Percentiles rank a stretch among this genome's conserved stretches.
These are phyloP conservation scores for Eutrema heterophyllum DNA, from an alignment of 345 rosid species.

Conservation along the genomic window DNA sequence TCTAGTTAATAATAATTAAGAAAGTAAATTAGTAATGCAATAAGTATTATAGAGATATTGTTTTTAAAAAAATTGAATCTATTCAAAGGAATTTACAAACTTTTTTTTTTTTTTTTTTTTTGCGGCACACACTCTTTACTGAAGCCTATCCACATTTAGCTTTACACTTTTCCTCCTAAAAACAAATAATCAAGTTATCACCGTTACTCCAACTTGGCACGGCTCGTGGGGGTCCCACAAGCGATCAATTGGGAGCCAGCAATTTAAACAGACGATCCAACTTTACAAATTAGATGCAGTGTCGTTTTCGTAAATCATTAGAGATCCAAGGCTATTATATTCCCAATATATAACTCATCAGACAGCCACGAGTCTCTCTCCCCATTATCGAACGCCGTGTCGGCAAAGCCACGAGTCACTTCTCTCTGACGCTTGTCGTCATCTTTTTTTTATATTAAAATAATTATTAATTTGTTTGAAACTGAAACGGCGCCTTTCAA, in stretches of 20 bases:
- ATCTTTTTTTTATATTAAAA: not conserved
- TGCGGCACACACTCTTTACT: not conserved
- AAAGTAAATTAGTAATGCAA: too few species aligned
- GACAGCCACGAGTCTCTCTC: constrained; percentile 21
- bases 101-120: not conserved
- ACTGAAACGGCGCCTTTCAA: not conserved
- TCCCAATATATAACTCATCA: not conserved
- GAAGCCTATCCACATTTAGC: not conserved
- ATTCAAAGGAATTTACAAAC: not conserved
- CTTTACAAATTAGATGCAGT: constrained; percentile 8
- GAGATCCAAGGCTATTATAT: constrained; percentile 13
- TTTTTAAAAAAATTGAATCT: not conserved
- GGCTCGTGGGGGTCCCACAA: not conserved
- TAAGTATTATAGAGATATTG: too few species aligned
- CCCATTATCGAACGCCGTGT: constrained; percentile 16
- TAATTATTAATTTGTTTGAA: not conserved
- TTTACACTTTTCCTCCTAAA: not conserved
- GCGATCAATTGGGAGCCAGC: constrained; percentile 21
- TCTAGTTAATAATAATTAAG: too few species aligned
- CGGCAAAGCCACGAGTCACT: constrained; percentile 21
- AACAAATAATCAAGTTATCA: not conserved
- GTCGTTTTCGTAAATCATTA: constrained; percentile 25
- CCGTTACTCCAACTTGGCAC: constrained; percentile 15
- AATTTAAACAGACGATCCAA: not conserved
- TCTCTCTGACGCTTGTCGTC: constrained; percentile 25